Base-by-base conservation (phyloP, 2,329 filamentous ascomycete genomes). In the Bipolaris oryzae region DNA sequence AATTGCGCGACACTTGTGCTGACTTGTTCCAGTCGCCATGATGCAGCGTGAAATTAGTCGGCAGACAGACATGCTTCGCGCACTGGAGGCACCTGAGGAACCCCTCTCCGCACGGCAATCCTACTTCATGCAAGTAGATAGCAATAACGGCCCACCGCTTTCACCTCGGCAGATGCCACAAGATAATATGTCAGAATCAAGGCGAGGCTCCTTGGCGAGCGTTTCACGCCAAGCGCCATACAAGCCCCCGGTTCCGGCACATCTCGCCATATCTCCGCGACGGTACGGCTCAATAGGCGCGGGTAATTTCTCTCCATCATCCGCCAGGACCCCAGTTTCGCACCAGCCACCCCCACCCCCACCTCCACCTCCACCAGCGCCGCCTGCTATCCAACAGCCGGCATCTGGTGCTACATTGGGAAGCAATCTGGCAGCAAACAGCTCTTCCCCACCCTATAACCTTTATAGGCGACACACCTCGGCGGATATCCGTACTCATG, bases 381-480 rank as follows among this genome's bases (percentile, higher is more conserved):
- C 88, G 23, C 84, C 88, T 18, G 80, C 85, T 55, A 84, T 86
- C 33, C 86, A 88, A 34, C 85, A 87, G 71, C 85, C 85, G 16
- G 78, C 86, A 31, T 77, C 85, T 34, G 42, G 42, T 18, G 81
- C 84, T n/a, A 80, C 79, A 43, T 61, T 68, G 54, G 69, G 69
- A 44, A 70, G 60, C 51, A 71, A 63, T 55, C 77, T 80, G 53
- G 63, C 60, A 55, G 63, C 60, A 44, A 70, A 60, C 51, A 81
- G 81, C 53, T 66, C 71, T 18, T 85, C 85, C 35, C 83, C 85
- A 21, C 83, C 84, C 1, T 84, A 86, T 54, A 92, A 87, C 68
- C 82, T 96, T 44, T 85, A 87, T 42, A 88, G 94, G 61, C 87
- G 94, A 59, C 95, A 99, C 77, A 99, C 95, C 1, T 94, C 93